Base-by-base conservation (phyloP, 2,329 filamentous ascomycete genomes). In the Diaporthe aspalathi region DNA sequence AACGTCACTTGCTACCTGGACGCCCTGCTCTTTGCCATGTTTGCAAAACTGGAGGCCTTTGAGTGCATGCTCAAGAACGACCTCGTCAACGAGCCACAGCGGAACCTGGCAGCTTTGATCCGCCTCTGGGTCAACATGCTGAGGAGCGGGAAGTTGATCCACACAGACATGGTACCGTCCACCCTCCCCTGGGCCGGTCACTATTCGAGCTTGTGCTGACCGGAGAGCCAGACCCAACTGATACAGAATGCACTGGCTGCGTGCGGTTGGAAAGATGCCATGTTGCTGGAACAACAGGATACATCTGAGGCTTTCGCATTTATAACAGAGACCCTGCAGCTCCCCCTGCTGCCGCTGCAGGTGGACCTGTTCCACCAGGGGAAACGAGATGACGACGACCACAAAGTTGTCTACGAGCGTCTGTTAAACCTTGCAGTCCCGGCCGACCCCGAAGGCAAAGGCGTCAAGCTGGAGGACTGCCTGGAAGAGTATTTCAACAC, bases 401-500 rank as follows among this genome's bases (percentile, higher is more conserved):
- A 98, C 84, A 97, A 97, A 79, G 94, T 97, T 70, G 91, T 98
- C 67, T 95, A 97, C 75, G 96, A 99, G 82, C 88, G 96, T 67
- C 83, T 98, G 27, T 85, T 99, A 8, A 96, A 98, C 77, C 89
- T 99, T 50, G 95, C 94, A 0, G 93, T 99, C n/a, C 93, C 94
- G 0, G 86, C 91, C 1, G 91, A 93, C 63, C 87, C 90, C 7
- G 89, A 93, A 56, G 91, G 90, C 29, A 90, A 90, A 71, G 86
- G 88, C 3, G 87, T 98, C 73, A 94, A 92, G 35, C 83, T 99
- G 24, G 96, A 98, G 81, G 93, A 97, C 75, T 98, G 95, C 76
- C 83, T 99, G 22, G 95, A 98, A 79, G 91, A 92, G 67, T 98
- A 98, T 78, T 98, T 98, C 86, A 98, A 98, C 81, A 95, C 95